Base-by-base conservation (phyloP, 106 monocot species). In the Posidonia australis region DNA sequence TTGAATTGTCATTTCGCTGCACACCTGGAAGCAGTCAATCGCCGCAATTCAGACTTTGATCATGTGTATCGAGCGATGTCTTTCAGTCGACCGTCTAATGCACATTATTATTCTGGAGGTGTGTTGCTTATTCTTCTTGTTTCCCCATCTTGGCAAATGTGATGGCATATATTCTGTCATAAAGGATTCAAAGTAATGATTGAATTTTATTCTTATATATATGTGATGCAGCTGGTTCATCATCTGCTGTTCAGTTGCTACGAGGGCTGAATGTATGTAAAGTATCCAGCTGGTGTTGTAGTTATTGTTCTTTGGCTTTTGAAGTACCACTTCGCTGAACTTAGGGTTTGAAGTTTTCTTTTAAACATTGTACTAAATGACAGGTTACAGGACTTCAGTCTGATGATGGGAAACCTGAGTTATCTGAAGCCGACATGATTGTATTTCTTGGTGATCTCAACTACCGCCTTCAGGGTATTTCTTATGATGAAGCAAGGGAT, bases 1-100 rank as follows among this genome's bases (percentile, higher is more conserved):
- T 63, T 81, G 65, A 85, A 85, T 68, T 85, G 84, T 63, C 84
- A 85, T 78, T 72, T 85, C 67, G 84, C 84, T 72, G 84, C 84
- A 41, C 84, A 85, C 75, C 23, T 85, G 62, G 84, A 85, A 75
- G 84, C 84, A 69, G 84, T 85, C 67, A 74, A 68, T 53, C 70
- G 78, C 27, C 55, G 84, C 13, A 85, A 85, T 70, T 67, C 84
- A 18, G 84, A 85, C 62, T 85, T 85, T 73, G 78, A 81, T 69
- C 78, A 85, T 76, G 69, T 85, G 61, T 85, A 76, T 30, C 77
- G 78, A 22, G 62, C 71, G 31, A 80, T 85, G 75, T 60, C 49
- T 53, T 85, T 85, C 62, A 77, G 54, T 45, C 48, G 78, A 30
- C 71, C 75, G 55, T 71, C 76, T 11, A 65, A 14, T 65, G 57